phyloP scores from a whole-genome alignment of 1,139 yeast species.

The Diutina pseudorugosa region DNA sequence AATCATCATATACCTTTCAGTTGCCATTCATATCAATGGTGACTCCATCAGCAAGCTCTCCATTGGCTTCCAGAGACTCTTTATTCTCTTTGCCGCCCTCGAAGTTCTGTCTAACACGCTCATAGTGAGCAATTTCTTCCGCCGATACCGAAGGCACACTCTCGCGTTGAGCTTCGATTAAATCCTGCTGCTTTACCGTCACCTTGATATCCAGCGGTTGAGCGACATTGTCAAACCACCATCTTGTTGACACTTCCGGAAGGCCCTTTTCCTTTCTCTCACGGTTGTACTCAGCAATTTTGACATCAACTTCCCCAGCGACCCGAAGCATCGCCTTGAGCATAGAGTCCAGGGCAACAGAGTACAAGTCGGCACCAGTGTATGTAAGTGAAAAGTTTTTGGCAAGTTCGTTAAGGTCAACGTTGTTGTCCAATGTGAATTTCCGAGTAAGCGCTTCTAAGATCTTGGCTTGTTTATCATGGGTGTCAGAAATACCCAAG shows the following conservation, averaged over 20 bases:
- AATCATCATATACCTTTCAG: not conserved
- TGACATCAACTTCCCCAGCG: constrained; percentile 63
- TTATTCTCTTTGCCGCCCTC: constrained; percentile 36
- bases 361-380: constrained; percentile 97
- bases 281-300: constrained; percentile 42
- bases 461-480: constrained; percentile 78
- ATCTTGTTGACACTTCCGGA: constrained; percentile 46
- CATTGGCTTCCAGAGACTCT: not conserved
- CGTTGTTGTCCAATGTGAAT: constrained; percentile 49
- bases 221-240: constrained; percentile 90
- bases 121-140: constrained; percentile 76
- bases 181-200: constrained; percentile 58
- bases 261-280: constrained; percentile 15
- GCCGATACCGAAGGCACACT: constrained; percentile 79
- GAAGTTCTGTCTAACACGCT: constrained; percentile 64
- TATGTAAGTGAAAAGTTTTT: constrained; percentile 71
- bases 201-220: constrained; percentile 56
- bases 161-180: constrained; percentile 57
- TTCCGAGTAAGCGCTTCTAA: constrained; percentile 83
- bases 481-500: constrained; percentile 84
- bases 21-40: constrained; percentile 1
- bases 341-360: constrained; percentile 90
- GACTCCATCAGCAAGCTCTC: not conserved
- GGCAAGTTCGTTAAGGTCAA: constrained; percentile 52
- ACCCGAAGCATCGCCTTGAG: constrained; percentile 88